phyloP scores from a whole-genome alignment of 345 rosid genomes.

The Populus pruinosa region DNA sequence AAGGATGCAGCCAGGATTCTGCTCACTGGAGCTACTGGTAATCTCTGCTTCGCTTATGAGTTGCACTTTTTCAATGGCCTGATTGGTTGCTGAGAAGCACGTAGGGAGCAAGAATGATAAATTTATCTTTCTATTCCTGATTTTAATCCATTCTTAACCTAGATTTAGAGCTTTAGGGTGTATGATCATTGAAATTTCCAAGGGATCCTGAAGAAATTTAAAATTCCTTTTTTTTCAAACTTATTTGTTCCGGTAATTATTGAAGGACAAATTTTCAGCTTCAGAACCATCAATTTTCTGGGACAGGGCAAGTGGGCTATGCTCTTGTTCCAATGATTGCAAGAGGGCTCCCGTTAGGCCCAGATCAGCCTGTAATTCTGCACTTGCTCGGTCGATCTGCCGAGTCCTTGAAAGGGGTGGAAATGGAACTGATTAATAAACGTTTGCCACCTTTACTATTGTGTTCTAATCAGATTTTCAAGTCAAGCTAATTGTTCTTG shows the following conservation, averaged over 20 bases:
- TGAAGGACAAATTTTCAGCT: background rate
- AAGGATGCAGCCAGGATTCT: background rate
- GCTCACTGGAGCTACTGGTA: background rate
- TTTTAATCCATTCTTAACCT: background rate
- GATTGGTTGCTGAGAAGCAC: background rate
- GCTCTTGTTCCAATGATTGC: conserved; percentile 99
- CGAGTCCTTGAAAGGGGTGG: conserved; percentile 89
- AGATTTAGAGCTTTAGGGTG: background rate
- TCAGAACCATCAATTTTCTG: background rate
- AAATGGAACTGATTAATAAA: conserved; percentile 68
- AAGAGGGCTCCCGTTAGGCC: conserved; percentile 86
- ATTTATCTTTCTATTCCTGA: too few relatives aligned
- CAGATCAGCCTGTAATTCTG: conserved; percentile 97
- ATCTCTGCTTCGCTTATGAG: background rate
- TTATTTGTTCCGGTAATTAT: background rate
- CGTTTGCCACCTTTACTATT: too few relatives aligned
- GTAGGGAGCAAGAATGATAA: background rate
- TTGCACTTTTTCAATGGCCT: background rate
- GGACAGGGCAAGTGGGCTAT: conserved; percentile 92
- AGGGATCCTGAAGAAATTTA: background rate
- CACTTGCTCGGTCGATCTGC: conserved; percentile 98
- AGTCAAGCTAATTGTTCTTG: too few relatives aligned
- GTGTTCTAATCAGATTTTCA: too few relatives aligned
- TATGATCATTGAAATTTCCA: background rate
- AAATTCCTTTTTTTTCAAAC: background rate